Evolutionary conservation across 768 basidiomycete genomes (phyloP), one percentile per base, ranked within the genome.

Genomic region (Auriscalpium microsporum): DNA sequence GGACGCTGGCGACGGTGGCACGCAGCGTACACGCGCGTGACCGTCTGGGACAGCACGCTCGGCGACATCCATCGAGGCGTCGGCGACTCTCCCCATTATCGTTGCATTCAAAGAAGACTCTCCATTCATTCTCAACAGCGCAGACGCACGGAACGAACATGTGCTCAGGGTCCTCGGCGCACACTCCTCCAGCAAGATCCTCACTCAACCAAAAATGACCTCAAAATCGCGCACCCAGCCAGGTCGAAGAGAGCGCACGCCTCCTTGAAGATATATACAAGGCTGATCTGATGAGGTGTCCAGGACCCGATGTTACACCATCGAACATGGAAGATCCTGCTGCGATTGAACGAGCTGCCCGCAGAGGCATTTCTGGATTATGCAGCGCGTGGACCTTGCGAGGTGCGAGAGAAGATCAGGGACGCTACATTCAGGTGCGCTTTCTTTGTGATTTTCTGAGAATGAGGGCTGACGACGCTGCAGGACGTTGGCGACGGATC

Each of bases 401-500:
- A 88, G 65, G 90, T 93, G 52, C 76, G 87, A 63, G 87, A 91
- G 71, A 94, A 94, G 74, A 94, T 98, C 56, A 78, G 92, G 64
- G 97, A 98, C 64, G 94, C 97, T 65, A 96, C 94, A 0, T 98
- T 98, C 69, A 80, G 95, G 90, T 90, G 64, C 55, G 68, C 62
- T 2, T 19, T 35, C 19, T 17, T 52, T 52, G 34, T 42, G 34
- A 17, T 35, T 14, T 10, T 45, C 33, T 11, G 9, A 19, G 21
- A 8, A 33, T 36, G 45, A 47, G 42, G 48, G 37, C 28, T 53
- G 8, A 52, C 23, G 37, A 2, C 34, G 42, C 4, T 46, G 33
- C 60, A 89, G 90, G 56, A 99, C 96, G 14, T 72, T 99, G 21
- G 94, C 95, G 2, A 99, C 95, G 1, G 96, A 99, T 69, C 83